phyloP scores from a whole-genome alignment of 371 early-diverging fungal genomes.

The Syncephalastrum racemosum region DNA sequence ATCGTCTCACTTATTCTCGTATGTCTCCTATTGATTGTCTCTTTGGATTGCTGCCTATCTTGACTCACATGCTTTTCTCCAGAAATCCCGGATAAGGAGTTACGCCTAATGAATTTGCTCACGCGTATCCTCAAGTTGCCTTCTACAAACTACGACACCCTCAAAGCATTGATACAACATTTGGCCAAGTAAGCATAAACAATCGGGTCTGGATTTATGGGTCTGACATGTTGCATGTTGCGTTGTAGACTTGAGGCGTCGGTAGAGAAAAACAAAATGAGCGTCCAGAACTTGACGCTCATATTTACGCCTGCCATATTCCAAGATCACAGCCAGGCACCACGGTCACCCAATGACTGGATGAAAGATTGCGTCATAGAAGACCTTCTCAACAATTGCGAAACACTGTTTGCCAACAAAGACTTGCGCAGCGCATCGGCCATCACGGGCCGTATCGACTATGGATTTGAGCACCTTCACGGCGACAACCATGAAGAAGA shows the following conservation, averaged over 20 bases:
- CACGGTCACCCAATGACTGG: conserved; percentile 46
- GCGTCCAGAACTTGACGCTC: conserved; percentile 47
- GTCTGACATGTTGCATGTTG: too few species aligned
- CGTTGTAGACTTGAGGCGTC: conserved; percentile 32
- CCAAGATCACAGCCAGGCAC: conserved; percentile 57
- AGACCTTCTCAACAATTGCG: conserved; percentile 40
- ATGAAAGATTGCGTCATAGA: conserved; percentile 47
- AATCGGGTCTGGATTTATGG: too few species aligned
- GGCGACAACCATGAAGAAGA: conserved; percentile 16
- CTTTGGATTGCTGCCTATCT: background rate
- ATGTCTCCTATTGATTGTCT: conserved; percentile 4
- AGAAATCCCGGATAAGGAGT: conserved; percentile 53
- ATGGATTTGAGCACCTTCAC: conserved; percentile 29
- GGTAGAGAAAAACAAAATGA: conserved; percentile 64
- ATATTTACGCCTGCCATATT: conserved; percentile 65
- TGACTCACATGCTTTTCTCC: background rate
- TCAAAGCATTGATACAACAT: conserved; percentile 54
- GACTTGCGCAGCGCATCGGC: conserved; percentile 45
- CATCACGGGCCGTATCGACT: conserved; percentile 49
- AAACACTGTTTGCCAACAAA: conserved; percentile 44
- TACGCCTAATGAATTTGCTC: conserved; percentile 51
- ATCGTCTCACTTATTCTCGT: conserved; percentile 61
- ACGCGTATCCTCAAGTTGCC: conserved; percentile 50
- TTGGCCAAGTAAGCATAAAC: conserved; percentile 41
- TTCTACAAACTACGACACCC: conserved; percentile 57